phyloP scores from a whole-genome alignment of 2,329 filamentous ascomycete genomes.

The Penicillium sp. region DNA sequence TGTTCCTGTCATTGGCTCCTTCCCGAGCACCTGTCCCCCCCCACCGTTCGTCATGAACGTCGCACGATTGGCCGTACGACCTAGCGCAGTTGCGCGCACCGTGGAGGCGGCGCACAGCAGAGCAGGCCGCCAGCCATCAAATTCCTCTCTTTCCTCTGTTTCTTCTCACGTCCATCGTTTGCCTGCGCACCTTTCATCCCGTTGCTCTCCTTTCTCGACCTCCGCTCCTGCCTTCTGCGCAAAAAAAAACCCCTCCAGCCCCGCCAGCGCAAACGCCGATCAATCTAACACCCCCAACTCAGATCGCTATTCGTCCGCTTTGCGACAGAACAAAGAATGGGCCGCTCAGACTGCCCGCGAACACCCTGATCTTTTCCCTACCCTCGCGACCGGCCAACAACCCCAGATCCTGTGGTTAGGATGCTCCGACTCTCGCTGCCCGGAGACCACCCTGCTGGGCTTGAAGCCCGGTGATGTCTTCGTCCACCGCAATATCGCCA shows the following conservation, averaged over 20 bases:
- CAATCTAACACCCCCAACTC: constrained; percentile 15
- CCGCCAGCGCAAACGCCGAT: constrained; percentile 4
- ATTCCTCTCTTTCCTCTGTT: not conserved
- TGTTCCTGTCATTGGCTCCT: constrained; percentile 6
- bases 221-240: constrained; percentile 19
- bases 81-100: constrained; percentile 15
- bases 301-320: constrained; percentile 62
- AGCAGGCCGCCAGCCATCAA: constrained; percentile 4
- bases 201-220: constrained; percentile 19
- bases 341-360: constrained; percentile 63
- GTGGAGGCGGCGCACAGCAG: constrained; percentile 5
- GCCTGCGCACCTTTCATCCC: not conserved
- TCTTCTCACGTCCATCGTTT: not conserved
- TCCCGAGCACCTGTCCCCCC: constrained; percentile 10
- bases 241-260: constrained; percentile 10
- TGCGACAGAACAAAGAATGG: constrained; percentile 71
- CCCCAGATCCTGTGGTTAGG: constrained; percentile 74
- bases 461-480: constrained; percentile 82
- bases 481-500: constrained; percentile 88
- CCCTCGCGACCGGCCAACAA: constrained; percentile 65
- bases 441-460: constrained; percentile 78
- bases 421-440: constrained; percentile 81
- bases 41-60: constrained; percentile 23
- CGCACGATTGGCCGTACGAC: constrained; percentile 22
- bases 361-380: constrained; percentile 70